Evolutionary conservation across 2,329 filamentous ascomycete species (phyloP).

Genomic region (Apiospora pterosperma): DNA sequence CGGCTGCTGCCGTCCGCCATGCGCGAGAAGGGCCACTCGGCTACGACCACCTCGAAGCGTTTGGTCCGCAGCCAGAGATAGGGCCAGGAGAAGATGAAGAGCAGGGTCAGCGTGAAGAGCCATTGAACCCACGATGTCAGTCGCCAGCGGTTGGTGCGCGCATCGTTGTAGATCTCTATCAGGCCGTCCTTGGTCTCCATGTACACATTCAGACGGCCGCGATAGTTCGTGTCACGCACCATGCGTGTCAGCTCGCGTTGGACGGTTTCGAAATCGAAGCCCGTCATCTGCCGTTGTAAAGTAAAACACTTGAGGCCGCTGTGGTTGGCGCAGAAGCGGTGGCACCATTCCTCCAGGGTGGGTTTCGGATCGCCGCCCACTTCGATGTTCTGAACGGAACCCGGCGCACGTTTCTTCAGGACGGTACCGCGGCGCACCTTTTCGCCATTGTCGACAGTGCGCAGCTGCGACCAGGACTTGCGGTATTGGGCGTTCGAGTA

Average conservation of each 20-base stretch:
- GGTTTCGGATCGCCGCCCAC: constrained; percentile 34
- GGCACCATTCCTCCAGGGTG: constrained; percentile 60
- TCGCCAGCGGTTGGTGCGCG: constrained; percentile 62
- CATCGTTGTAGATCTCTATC: constrained; percentile 62
- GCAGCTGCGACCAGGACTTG: constrained; percentile 40
- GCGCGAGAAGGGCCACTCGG: constrained; percentile 57
- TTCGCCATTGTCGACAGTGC: constrained; percentile 54
- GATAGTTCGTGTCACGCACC: constrained; percentile 64
- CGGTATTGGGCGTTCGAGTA: constrained; percentile 40
- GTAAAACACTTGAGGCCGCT: constrained; percentile 55
- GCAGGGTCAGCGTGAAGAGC: constrained; percentile 63
- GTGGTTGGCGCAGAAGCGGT: constrained; percentile 59
- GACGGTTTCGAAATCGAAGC: constrained; percentile 57
- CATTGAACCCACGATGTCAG: constrained; percentile 59
- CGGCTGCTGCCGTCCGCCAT: constrained; percentile 30
- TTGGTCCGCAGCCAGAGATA: constrained; percentile 65
- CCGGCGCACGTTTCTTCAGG: constrained; percentile 35
- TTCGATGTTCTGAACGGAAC: constrained; percentile 40
- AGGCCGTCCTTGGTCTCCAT: constrained; percentile 57
- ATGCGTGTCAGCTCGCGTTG: constrained; percentile 50
- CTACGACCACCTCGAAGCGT: constrained; percentile 60
- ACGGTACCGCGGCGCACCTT: constrained; percentile 64
- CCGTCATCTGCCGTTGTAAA: constrained; percentile 50
- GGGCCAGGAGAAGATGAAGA: constrained; percentile 71
- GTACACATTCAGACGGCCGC: constrained; percentile 53